Evolutionary conservation across 345 rosid species (phyloP).

Genomic region (Fremontodendron californicum): DNA sequence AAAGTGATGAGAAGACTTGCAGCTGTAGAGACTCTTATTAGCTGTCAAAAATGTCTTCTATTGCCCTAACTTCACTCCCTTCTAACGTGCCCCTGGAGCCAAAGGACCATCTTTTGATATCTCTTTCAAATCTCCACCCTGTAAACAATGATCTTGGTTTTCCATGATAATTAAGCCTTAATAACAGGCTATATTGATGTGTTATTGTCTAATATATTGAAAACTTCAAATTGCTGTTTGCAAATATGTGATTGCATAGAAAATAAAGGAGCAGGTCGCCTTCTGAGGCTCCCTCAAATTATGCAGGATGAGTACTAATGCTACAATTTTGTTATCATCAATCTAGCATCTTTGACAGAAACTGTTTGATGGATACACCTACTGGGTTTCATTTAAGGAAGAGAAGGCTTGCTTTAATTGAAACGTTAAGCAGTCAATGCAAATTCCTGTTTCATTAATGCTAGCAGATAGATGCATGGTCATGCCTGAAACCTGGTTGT

Average conservation of each 20-base stretch:
- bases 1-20: slow-evolving; percentile 2
- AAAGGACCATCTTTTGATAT: slow-evolving; percentile 22
- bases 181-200: background rate
- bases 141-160: background rate
- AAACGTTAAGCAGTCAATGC: background rate
- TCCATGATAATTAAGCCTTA: background rate
- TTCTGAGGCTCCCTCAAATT: background rate
- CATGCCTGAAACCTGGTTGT: background rate
- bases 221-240: background rate
- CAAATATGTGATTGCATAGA: background rate
- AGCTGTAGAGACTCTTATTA: slow-evolving; percentile 19
- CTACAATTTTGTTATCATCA: background rate
- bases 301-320: background rate
- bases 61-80: slow-evolving; percentile 16
- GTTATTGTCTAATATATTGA: background rate
- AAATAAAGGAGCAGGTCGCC: background rate
- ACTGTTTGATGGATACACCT: slow-evolving; percentile 8
- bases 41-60: slow-evolving; percentile 44
- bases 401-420: background rate
- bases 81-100: slow-evolving; percentile 15
- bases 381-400: background rate
- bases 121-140: background rate
- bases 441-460: background rate
- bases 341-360: background rate
- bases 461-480: background rate